A percentile compares a stretch with the other conserved stretches of the same genome.
Conservation (phyloP, 192 early-diverging fungal species). For the Coemansia sp. region DNA sequence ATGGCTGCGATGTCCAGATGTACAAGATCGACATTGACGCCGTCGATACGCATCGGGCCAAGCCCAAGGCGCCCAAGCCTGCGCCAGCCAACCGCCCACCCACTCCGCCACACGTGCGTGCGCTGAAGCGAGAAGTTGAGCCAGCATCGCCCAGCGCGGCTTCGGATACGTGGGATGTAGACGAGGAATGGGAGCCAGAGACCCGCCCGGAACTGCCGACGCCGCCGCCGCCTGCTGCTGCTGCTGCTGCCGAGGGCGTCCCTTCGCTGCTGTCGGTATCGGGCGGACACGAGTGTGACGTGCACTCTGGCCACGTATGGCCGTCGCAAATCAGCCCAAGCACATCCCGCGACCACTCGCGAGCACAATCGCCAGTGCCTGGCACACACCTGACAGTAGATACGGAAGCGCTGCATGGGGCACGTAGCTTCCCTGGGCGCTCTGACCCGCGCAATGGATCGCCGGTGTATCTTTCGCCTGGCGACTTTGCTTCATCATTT, state of each 20-base stretch:
- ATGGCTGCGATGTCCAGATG: conserved; percentile 90
- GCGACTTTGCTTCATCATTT: conserved; percentile 47
- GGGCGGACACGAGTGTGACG: conserved; percentile 43
- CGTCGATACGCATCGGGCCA: conserved; percentile 92
- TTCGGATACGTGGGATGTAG: conserved; percentile 25
- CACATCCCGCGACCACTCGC: conserved; percentile 38
- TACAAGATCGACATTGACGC: conserved; percentile 95
- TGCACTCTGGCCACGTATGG: conserved; percentile 41
- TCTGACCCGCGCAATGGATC: conserved; percentile 51
- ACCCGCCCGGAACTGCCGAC: conserved; percentile 14
- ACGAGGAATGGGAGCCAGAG: conserved; percentile 20
- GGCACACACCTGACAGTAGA: neutral
- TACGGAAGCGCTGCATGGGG: neutral
- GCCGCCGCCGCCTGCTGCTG: neutral
- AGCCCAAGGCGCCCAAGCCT: conserved; percentile 54
- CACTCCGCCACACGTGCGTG: conserved; percentile 15
- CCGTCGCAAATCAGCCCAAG: conserved; percentile 53
- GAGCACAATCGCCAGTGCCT: conserved; percentile 16
- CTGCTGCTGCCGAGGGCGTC: conserved; percentile 19
- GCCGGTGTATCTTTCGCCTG: conserved; percentile 46
- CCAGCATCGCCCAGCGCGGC: conserved; percentile 8
- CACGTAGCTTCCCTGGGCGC: conserved; percentile 24
- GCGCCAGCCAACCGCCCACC: conserved; percentile 7
- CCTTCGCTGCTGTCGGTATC: conserved; percentile 40
- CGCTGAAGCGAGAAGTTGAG: conserved; percentile 11